Percentiles rank a stretch among this genome's conserved stretches.
Evolutionary conservation across 495 filamentous ascomycete genomes (phyloP).

Genomic region (Xanthoparmelia taractica): DNA sequence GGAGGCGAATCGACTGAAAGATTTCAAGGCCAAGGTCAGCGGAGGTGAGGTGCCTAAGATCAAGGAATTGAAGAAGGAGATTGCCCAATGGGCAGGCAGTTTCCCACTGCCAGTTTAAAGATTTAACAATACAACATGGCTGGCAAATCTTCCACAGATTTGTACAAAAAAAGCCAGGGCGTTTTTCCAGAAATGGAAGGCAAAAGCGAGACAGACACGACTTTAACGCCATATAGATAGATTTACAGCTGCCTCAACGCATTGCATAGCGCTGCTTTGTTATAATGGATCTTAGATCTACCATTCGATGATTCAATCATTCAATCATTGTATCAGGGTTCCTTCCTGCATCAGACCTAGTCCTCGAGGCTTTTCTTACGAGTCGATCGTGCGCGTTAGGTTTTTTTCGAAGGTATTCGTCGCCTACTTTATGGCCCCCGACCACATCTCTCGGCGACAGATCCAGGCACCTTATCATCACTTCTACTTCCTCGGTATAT

Average conservation of each 20-base stretch:
- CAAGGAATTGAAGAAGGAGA: slow-evolving; percentile 76
- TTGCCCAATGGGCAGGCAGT: slow-evolving; percentile 74
- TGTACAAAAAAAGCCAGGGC: slow-evolving; percentile 14
- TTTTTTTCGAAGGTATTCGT: not conserved
- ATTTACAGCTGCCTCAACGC: slow-evolving; percentile 14
- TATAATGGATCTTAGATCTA: not conserved
- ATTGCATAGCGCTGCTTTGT: slow-evolving; percentile 12
- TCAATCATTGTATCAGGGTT: not conserved
- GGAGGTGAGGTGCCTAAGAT: slow-evolving; percentile 71
- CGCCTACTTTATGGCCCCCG: not conserved
- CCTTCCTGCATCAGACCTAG: not conserved
- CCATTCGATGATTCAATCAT: not conserved
- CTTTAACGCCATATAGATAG: slow-evolving; percentile 9
- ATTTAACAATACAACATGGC: not conserved
- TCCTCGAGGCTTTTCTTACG: not conserved
- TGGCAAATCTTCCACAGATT: slow-evolving; percentile 27
- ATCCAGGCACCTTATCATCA: not conserved
- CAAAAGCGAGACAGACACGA: slow-evolving; percentile 1
- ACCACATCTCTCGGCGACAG: not conserved
- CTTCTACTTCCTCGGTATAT: not conserved
- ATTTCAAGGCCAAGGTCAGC: slow-evolving; percentile 91
- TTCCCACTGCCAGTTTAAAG: slow-evolving; percentile 83
- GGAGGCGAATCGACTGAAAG: slow-evolving; percentile 97
- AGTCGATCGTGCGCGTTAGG: too few species aligned
- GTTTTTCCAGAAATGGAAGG: slow-evolving; percentile 9